phyloP scores from a whole-genome alignment of 129 eudicot genomes.

The Rutidosis leptorrhynchoides region DNA sequence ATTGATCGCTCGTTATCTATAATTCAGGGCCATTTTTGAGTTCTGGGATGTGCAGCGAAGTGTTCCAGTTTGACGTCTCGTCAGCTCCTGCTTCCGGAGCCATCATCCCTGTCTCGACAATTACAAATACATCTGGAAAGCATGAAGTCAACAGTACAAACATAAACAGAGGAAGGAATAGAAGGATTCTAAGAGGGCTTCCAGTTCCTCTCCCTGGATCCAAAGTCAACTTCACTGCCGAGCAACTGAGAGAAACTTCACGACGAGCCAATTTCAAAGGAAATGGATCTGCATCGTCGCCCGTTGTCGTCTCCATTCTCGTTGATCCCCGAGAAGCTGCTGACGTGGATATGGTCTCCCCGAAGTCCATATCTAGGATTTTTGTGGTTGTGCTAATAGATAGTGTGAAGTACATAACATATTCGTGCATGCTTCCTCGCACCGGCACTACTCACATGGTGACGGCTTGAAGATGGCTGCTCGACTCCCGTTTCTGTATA shows the following conservation, averaged over 20 bases:
- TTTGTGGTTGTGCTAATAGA: slow-evolving; percentile 87
- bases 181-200: neutral
- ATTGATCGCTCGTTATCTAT: too few species aligned
- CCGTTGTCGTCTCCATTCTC: slow-evolving; percentile 87
- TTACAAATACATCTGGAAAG: neutral
- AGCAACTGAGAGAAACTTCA: slow-evolving; percentile 15
- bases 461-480: slow-evolving; percentile 49
- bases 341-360: slow-evolving; percentile 57
- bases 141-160: neutral
- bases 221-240: neutral
- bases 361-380: slow-evolving; percentile 64
- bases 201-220: neutral
- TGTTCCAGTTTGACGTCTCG: neutral
- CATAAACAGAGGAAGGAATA: neutral
- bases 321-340: slow-evolving; percentile 84
- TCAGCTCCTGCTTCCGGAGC: neutral
- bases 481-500: too few species aligned
- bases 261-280: slow-evolving; percentile 39
- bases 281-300: slow-evolving; percentile 43
- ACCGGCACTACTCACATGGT: too few species aligned
- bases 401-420: slow-evolving; percentile 87
- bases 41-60: neutral
- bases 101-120: neutral
- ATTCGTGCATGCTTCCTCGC: slow-evolving; percentile 97
- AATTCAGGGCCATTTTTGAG: neutral